Percentiles rank a stretch among this genome's conserved stretches.
Evolutionary conservation across 495 filamentous ascomycete genomes (phyloP).

Genomic region (Aspergillus taichungensis): DNA sequence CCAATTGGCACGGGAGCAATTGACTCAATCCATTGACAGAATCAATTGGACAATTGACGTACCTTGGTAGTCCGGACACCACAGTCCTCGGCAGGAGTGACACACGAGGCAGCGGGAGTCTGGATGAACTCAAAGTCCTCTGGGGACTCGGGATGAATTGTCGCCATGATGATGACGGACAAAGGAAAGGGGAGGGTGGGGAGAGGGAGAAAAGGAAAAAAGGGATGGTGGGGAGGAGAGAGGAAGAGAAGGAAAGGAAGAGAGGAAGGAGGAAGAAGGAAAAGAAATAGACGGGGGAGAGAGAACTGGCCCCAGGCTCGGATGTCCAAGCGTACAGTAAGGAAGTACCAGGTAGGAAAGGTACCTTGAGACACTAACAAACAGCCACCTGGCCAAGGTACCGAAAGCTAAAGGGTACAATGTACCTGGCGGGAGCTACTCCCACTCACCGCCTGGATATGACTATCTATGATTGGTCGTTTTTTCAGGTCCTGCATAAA

Average conservation of each 20-base stretch:
- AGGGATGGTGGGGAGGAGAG: slow-evolving; percentile 9
- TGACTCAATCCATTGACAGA: neutral
- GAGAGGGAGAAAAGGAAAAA: neutral
- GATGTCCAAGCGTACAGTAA: too few relatives aligned
- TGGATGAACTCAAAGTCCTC: slow-evolving; percentile 62
- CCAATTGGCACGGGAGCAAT: too few relatives aligned
- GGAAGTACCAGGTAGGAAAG: too few relatives aligned
- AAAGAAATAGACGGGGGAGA: slow-evolving; percentile 20
- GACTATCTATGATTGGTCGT: too few relatives aligned
- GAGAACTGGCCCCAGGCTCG: slow-evolving; percentile 1
- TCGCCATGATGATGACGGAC: slow-evolving; percentile 35
- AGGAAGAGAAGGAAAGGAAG: slow-evolving; percentile 7
- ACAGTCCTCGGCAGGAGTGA: slow-evolving; percentile 39
- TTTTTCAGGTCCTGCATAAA: too few relatives aligned
- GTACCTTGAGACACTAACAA: too few relatives aligned
- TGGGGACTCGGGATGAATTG: slow-evolving; percentile 41
- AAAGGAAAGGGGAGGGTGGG: slow-evolving; percentile 3
- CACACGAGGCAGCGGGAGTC: slow-evolving; percentile 48
- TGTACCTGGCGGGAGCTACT: too few relatives aligned
- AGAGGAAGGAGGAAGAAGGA: slow-evolving; percentile 14
- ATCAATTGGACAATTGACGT: slow-evolving; percentile 10
- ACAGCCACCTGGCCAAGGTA: too few relatives aligned
- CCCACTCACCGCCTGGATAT: too few relatives aligned
- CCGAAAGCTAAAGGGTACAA: too few relatives aligned
- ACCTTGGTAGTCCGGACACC: slow-evolving; percentile 53